phyloP scores from a whole-genome alignment of 768 basidiomycete genomes.

The Termitomyces sp. region DNA sequence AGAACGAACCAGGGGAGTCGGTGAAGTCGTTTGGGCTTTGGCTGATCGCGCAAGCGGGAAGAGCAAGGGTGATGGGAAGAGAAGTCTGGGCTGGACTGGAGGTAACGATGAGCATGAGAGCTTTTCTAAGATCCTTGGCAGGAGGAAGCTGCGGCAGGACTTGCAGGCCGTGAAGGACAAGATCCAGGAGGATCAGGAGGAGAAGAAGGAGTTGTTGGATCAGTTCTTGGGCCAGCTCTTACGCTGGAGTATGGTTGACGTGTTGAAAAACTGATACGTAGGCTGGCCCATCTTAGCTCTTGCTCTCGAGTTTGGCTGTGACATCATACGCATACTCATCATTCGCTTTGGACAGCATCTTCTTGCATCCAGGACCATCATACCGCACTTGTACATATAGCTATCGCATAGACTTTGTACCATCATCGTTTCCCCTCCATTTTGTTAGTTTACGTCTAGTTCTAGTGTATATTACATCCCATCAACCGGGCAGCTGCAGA shows the following conservation, averaged over 20 bases:
- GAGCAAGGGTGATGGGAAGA: background rate
- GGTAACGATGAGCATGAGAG: background rate
- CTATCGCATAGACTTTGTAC: background rate
- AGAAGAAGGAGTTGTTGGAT: background rate
- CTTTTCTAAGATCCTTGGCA: background rate
- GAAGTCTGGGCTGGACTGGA: background rate
- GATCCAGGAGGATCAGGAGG: background rate
- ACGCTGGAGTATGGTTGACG: background rate
- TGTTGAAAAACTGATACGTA: background rate
- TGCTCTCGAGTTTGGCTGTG: background rate
- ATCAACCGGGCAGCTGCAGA: background rate
- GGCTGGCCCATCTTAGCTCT: background rate
- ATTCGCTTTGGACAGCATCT: background rate
- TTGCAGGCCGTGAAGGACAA: background rate
- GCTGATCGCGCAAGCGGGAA: background rate
- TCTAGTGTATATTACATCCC: background rate
- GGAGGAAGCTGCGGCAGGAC: background rate
- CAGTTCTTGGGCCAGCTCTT: background rate
- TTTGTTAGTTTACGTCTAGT: background rate
- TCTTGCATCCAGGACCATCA: background rate
- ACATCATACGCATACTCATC: background rate
- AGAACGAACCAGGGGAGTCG: background rate
- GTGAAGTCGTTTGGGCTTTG: constrained; percentile 2
- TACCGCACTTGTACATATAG: background rate
- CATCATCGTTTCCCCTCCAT: background rate